A percentile compares a stretch with the other conserved stretches of the same genome.
Conservation (phyloP, 225 moss, liverwort and hornwort genomes). For the Pleurozium schreberi region DNA sequence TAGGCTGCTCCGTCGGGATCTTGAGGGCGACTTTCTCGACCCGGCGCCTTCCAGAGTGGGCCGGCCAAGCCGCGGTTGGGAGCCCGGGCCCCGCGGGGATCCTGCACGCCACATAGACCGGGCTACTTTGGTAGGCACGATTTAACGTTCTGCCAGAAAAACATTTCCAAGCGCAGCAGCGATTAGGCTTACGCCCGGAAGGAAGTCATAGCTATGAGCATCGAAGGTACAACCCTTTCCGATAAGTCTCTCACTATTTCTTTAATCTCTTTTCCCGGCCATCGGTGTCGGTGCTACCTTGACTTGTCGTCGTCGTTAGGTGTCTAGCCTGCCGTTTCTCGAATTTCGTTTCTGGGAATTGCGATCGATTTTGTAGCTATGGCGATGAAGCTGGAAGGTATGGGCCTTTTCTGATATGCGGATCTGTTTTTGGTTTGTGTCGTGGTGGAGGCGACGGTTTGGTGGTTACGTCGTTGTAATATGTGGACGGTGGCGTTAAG, state of each 20-base stretch:
- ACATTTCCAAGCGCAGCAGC: not conserved
- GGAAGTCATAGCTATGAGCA: constrained; percentile 9
- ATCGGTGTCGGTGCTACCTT: not conserved
- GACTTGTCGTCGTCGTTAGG: not conserved
- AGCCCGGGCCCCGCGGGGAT: no score
- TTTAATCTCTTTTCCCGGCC: not conserved
- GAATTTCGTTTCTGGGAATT: not conserved
- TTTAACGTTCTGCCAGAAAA: no score
- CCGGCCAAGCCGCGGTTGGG: no score
- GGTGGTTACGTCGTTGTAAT: not conserved
- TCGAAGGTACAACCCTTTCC: constrained; percentile 9
- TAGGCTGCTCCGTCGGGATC: no score
- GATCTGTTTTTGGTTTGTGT: not conserved
- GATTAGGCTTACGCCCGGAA: not conserved
- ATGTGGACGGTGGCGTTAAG: not conserved
- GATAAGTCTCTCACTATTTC: not conserved
- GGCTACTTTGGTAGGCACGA: no score
- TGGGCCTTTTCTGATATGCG: not conserved
- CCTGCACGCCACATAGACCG: no score
- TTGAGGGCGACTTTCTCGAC: no score
- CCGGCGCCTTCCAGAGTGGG: no score
- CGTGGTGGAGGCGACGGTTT: not conserved
- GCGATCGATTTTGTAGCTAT: not conserved
- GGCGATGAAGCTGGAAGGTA: constrained; percentile 25
- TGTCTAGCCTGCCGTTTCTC: not conserved